A percentile compares a stretch with the other conserved stretches of the same genome.
These are phyloP conservation scores for Globisporangium alternatum DNA, from an alignment of 352 stramenopile genomes.

Conservation along the genomic window DNA sequence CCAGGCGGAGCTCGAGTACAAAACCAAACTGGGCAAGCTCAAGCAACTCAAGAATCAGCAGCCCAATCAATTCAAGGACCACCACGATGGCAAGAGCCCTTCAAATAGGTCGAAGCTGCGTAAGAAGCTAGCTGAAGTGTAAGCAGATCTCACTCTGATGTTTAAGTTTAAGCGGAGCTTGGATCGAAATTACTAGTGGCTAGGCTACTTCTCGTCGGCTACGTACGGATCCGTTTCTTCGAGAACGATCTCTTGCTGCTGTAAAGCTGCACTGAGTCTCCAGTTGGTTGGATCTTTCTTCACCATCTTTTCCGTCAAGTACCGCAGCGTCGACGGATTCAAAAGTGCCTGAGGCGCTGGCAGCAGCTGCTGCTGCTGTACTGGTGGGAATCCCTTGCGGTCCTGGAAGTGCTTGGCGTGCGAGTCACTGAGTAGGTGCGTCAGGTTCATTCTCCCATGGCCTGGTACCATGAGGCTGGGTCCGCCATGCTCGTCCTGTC, in stretches of 20 bases:
- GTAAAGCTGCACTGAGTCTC: slow-evolving; percentile 4
- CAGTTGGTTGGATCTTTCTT: slow-evolving; percentile 35
- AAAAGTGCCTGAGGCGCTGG: slow-evolving; percentile 39
- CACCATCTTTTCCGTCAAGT: slow-evolving; percentile 50
- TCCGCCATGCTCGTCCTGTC: neutral
- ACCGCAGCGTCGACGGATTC: slow-evolving; percentile 52
- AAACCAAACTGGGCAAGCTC: slow-evolving; percentile 43
- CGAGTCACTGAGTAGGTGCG: slow-evolving; percentile 44
- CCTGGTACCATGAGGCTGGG: slow-evolving; percentile 44
- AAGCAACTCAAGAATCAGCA: slow-evolving; percentile 33
- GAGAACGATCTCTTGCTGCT: slow-evolving; percentile 33
- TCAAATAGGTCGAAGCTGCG: neutral
- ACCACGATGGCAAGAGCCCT: neutral
- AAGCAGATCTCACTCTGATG: neutral
- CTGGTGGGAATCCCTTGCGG: slow-evolving; percentile 21
- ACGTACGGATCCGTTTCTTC: slow-evolving; percentile 21
- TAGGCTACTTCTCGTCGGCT: slow-evolving; percentile 36
- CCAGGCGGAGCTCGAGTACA: slow-evolving; percentile 49
- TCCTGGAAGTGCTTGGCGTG: slow-evolving; percentile 44
- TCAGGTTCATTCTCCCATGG: slow-evolving; percentile 41
- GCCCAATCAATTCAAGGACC: slow-evolving; percentile 10
- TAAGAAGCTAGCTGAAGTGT: slow-evolving; percentile 11
- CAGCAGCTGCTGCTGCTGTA: slow-evolving; percentile 14
- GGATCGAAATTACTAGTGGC: too few species aligned
- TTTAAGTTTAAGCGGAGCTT: neutral